Conservation (phyloP, 2,329 filamentous ascomycete species). For the Xylariomycetidae sp. region DNA sequence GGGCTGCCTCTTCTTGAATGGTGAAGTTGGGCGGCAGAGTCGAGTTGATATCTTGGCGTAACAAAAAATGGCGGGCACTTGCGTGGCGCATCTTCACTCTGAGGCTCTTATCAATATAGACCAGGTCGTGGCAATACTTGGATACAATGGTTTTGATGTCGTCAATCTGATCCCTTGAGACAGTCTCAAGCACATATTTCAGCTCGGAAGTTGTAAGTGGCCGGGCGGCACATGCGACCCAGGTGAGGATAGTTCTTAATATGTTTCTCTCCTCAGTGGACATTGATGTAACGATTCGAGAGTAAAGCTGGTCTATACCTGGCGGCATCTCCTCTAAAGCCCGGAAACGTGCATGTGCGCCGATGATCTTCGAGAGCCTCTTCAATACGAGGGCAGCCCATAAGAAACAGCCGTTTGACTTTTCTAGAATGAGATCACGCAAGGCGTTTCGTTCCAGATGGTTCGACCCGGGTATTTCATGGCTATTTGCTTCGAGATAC, state of each 20-base stretch:
- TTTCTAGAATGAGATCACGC: constrained; percentile 27
- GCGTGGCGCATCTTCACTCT: constrained; percentile 33
- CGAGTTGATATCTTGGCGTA: constrained; percentile 17
- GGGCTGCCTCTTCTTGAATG: constrained; percentile 21
- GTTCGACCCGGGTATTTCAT: constrained; percentile 1
- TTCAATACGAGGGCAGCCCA: constrained; percentile 31
- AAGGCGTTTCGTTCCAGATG: constrained; percentile 8
- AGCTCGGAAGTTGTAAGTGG: constrained; percentile 32
- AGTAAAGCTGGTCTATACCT: constrained; percentile 32
- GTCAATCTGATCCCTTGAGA: constrained; percentile 22
- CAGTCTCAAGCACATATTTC: constrained; percentile 23
- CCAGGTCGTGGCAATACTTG: constrained; percentile 31
- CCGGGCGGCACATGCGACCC: constrained; percentile 28
- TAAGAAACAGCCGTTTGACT: constrained; percentile 32
- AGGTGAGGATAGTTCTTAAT: constrained; percentile 31
- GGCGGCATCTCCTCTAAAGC: constrained; percentile 26
- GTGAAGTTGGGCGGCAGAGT: constrained; percentile 20
- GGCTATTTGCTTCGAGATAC: constrained; percentile 1
- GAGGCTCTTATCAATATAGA: constrained; percentile 26
- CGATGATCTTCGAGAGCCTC: constrained; percentile 19
- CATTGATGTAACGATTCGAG: constrained; percentile 27
- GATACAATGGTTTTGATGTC: constrained; percentile 25
- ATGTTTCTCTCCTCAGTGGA: constrained; percentile 22
- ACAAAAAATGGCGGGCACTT: constrained; percentile 30
- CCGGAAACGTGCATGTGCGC: constrained; percentile 1